Conservation (phyloP, 257 asterid species). For the Ajuga chamaepitys region DNA sequence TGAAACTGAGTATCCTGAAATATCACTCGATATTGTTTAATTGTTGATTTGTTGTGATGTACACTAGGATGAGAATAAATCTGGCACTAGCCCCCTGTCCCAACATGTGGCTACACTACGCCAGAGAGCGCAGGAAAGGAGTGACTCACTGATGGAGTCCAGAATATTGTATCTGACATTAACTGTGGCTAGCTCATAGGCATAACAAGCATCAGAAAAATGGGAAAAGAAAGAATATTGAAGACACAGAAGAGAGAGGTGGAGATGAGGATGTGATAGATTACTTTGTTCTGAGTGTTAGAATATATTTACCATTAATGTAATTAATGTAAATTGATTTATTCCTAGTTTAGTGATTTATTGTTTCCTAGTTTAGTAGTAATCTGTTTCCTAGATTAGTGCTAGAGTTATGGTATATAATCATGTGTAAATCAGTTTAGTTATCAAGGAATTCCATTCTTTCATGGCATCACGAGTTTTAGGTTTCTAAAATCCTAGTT, state of each 20-base stretch:
- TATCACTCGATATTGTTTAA: not conserved
- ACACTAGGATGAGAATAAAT: conserved; percentile 54
- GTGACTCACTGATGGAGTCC: conserved; percentile 55
- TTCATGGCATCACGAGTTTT: no score
- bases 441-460: no score
- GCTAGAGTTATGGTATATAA: no score
- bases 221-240: conserved; percentile 30
- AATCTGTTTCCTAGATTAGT: no score
- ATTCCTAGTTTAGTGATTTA: no score
- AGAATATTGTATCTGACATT: conserved; percentile 25
- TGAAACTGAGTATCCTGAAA: not conserved
- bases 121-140: conserved; percentile 64
- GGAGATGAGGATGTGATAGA: conserved; percentile 66
- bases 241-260: conserved; percentile 26
- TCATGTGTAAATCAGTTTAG: no score
- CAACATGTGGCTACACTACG: conserved; percentile 52
- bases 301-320: no score
- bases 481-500: no score
- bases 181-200: conserved; percentile 22
- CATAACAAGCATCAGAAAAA: conserved; percentile 19
- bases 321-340: no score
- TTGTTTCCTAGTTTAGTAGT: no score
- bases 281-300: conserved; percentile 68
- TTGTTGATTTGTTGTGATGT: not conserved
- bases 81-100: conserved; percentile 63